These are phyloP conservation scores for Lactarius tabidus DNA, from an alignment of 768 basidiomycete species.

Conservation along the genomic window DNA sequence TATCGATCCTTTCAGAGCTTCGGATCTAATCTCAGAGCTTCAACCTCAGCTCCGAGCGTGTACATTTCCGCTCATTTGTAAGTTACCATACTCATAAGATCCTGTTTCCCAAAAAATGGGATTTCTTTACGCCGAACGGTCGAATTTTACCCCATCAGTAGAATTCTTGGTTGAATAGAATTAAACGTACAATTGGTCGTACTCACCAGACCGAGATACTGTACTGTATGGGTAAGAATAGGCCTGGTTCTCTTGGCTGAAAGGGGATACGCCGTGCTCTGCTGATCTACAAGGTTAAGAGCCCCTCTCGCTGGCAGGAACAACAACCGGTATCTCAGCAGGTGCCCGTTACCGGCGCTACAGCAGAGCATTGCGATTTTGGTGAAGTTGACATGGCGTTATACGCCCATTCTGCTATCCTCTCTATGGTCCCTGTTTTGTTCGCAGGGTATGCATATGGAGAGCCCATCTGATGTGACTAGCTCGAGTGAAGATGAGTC, in stretches of 20 bases:
- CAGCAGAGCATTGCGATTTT: too few relatives aligned
- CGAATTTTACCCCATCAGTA: neutral
- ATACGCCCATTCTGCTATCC: neutral
- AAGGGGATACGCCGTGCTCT: neutral
- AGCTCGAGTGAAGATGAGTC: neutral
- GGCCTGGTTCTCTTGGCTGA: too few relatives aligned
- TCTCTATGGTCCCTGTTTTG: neutral
- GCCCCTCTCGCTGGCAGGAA: too few relatives aligned
- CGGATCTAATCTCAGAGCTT: too few relatives aligned
- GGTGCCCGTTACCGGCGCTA: too few relatives aligned
- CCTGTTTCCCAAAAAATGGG: neutral
- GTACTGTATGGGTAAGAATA: neutral
- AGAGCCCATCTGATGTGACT: neutral
- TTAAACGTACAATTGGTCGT: too few relatives aligned
- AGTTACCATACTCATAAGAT: neutral
- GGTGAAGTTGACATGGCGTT: too few relatives aligned
- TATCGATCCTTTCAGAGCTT: neutral
- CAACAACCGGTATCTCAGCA: too few relatives aligned
- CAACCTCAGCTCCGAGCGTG: neutral
- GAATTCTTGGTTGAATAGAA: neutral
- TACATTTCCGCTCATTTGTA: neutral
- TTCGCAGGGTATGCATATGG: neutral
- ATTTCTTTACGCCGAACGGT: neutral
- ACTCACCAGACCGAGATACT: neutral
- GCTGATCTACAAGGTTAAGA: neutral